Evolutionary conservation across 495 filamentous ascomycete species (phyloP), one percentile per base, ranked within the genome.

Genomic region (Neurospora tetrasperma): DNA sequence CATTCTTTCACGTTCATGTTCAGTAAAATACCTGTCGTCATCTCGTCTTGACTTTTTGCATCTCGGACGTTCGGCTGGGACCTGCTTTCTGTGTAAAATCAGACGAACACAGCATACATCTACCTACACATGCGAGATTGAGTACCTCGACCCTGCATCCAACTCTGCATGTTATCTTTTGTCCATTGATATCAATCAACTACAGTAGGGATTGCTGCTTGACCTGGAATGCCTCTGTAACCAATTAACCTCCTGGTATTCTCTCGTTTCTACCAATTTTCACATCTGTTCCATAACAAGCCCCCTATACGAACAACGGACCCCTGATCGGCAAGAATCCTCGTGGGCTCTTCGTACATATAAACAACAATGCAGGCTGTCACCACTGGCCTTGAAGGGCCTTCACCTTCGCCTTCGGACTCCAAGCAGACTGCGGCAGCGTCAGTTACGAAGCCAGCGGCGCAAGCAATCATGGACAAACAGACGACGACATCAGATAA

Each of bases 361-460:
- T 62, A 62, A 31, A 16, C 54, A 42, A 74, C 42, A 27, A 75
- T 75, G 74, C 66, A 75, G 72, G 74, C 74, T 35, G 74, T 70
- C 54, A 75, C n/a, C 23, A 68, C 20, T 43, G 40, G 71, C 69
- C 39, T n/a, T 23, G 46, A 3, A 20, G 68, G 68, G 12, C 48
- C 70, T 42, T 39, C 66, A 23, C 42, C 66, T 68, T 54, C n/a
- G 23, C 54, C 54, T 31, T 62, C 54, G 5, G 54, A 62, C 31
- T 9, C 54, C 54, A 62, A 35, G 16, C 23, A 62, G 2, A 62
- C 5, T 3, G 11, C n/a, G 7, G 46, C 23, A 31, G 5, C 48
- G 48, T 48, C 46, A 35, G 42, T 35, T 3, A 31, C 48, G 12
- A 59, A 59, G 23, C 23, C 20, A 59, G 54, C 40, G 10, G 70